Evolutionary conservation across 148 eudicot species (phyloP).

Genomic region (Diospyros lotus): DNA sequence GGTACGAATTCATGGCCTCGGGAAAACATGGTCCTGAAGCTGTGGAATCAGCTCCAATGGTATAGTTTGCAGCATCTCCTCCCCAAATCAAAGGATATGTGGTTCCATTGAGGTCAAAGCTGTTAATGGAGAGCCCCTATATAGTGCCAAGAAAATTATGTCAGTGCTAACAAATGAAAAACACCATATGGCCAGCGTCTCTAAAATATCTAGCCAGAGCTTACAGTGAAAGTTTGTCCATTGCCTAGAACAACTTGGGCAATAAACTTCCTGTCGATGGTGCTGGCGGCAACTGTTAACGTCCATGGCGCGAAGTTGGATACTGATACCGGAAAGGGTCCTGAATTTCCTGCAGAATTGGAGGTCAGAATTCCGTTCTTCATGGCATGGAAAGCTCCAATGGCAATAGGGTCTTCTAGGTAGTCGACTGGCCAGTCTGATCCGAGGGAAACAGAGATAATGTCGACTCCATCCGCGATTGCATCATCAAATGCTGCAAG

Average conservation of each 20-base stretch:
- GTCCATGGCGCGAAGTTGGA: conserved; percentile 13
- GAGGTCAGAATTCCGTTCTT: conserved; percentile 7
- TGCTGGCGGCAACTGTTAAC: conserved; percentile 9
- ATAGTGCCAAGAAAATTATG: not conserved
- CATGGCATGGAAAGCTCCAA: conserved; percentile 20
- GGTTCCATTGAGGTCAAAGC: conserved; percentile 2
- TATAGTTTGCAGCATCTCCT: conserved; percentile 10
- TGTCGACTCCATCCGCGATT: conserved; percentile 18
- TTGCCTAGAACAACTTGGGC: conserved; percentile 4
- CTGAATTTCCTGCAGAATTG: conserved; percentile 11
- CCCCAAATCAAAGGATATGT: not conserved
- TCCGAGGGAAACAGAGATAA: conserved; percentile 18
- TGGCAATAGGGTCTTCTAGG: conserved; percentile 16
- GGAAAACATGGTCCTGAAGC: not conserved
- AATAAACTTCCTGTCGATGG: conserved; percentile 9
- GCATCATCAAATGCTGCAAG: conserved; percentile 18
- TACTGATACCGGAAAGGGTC: not conserved
- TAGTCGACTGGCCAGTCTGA: not conserved
- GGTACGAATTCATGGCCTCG: conserved; percentile 2
- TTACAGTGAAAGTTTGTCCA: conserved; percentile 3
- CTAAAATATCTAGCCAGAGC: not conserved
- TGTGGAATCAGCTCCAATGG: not conserved
- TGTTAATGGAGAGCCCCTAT: conserved; percentile 5
- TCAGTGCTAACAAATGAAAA: too few species aligned
- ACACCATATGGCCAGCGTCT: not conserved